Percentiles rank a stretch among this genome's conserved stretches.
These are phyloP conservation scores for Suaeda aralocaspica DNA, from an alignment of 148 eudicot species.

Conservation along the genomic window DNA sequence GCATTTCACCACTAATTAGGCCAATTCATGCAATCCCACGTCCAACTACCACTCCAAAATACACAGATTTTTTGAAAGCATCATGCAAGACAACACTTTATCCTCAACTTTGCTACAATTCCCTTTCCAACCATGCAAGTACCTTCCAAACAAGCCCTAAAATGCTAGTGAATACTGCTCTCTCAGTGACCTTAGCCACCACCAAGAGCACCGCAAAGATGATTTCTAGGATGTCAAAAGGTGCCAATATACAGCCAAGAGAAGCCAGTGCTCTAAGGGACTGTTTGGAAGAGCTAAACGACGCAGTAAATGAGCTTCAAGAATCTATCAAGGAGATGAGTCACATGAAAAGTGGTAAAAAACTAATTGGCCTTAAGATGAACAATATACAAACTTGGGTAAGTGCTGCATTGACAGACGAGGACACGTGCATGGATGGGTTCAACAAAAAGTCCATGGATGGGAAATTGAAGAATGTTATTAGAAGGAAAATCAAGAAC, in stretches of 20 bases:
- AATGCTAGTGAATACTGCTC: constrained; percentile 40
- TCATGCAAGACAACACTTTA: constrained; percentile 45
- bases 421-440: constrained; percentile 42
- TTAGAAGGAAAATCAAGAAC: constrained; percentile 29
- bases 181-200: constrained; percentile 41
- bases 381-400: constrained; percentile 56
- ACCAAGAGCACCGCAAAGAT: constrained; percentile 30
- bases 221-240: constrained; percentile 31
- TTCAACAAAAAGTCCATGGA: constrained; percentile 32
- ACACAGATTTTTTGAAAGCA: constrained; percentile 34
- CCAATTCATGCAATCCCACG: constrained; percentile 14
- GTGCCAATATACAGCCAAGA: constrained; percentile 20
- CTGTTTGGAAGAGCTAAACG: constrained; percentile 35
- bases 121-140: constrained; percentile 39
- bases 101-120: constrained; percentile 49
- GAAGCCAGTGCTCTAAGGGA: constrained; percentile 37
- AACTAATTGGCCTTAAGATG: constrained; percentile 19
- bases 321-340: constrained; percentile 35
- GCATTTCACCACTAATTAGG: not conserved
- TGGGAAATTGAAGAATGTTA: constrained; percentile 27
- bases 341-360: constrained; percentile 16
- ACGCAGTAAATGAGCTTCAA: constrained; percentile 30
- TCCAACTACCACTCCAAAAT: constrained; percentile 7
- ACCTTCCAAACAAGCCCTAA: constrained; percentile 38
- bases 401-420: constrained; percentile 46